Percentiles rank a stretch among this genome's conserved stretches.
These are phyloP conservation scores for Stevia rebaudiana DNA, from an alignment of 140 eudicot species.

Conservation along the genomic window DNA sequence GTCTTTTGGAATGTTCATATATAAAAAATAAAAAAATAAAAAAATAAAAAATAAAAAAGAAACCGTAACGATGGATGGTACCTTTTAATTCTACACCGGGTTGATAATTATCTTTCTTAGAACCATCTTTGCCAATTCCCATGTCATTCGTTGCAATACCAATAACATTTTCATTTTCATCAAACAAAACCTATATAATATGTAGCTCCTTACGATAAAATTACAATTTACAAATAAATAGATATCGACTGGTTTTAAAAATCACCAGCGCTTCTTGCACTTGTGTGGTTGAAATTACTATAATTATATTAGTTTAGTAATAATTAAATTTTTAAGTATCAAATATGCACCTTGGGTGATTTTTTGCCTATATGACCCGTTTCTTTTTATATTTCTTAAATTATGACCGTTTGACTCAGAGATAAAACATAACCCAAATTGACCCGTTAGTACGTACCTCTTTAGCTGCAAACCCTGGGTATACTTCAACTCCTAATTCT, in stretches of 20 bases:
- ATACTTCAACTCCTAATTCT: constrained; percentile 95
- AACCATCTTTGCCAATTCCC: constrained; percentile 89
- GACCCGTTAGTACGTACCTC: constrained; percentile 56
- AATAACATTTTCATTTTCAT: constrained; percentile 53
- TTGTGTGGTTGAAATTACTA: not conserved
- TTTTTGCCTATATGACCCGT: not conserved
- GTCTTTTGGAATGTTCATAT: not conserved
- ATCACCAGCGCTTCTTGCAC: not conserved
- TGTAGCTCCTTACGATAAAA: not conserved
- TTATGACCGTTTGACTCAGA: not conserved
- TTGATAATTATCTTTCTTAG: constrained; percentile 69
- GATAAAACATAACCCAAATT: not conserved
- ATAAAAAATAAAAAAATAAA: not conserved
- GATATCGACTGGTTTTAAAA: not conserved
- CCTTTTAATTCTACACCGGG: constrained; percentile 96
- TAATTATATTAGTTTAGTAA: not conserved
- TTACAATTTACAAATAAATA: not conserved
- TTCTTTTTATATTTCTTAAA: not conserved
- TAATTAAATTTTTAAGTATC: not conserved
- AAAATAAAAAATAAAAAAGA: constrained; percentile 6
- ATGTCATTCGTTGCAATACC: constrained; percentile 97
- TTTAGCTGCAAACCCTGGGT: constrained; percentile 98
- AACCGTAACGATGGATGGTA: constrained; percentile 19
- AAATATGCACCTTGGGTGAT: not conserved
- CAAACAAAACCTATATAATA: constrained; percentile 57